Evolutionary conservation across 495 filamentous ascomycete species (phyloP).

Genomic region (Neurospora sp.): DNA sequence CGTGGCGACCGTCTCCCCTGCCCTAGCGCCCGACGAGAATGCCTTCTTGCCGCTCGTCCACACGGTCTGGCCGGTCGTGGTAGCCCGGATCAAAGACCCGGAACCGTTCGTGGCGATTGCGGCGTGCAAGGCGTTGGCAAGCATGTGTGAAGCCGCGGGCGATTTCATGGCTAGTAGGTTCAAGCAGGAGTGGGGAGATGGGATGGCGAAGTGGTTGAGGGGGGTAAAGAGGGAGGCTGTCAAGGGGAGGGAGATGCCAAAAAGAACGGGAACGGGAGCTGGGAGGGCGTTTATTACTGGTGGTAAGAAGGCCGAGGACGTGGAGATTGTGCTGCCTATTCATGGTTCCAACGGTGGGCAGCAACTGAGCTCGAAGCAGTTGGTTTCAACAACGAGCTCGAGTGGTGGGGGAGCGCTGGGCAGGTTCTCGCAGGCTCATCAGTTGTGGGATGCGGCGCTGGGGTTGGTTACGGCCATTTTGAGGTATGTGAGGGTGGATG

Average conservation of each 20-base stretch:
- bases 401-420: slow-evolving; percentile 26
- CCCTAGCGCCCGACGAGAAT: slow-evolving; percentile 63
- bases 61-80: slow-evolving; percentile 74
- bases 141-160: slow-evolving; percentile 56
- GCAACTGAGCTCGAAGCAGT: slow-evolving; percentile 15
- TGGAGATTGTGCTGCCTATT: slow-evolving; percentile 21
- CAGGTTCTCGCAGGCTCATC: slow-evolving; percentile 40
- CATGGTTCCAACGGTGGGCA: neutral
- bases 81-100: slow-evolving; percentile 59
- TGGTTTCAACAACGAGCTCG: slow-evolving; percentile 15
- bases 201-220: slow-evolving; percentile 34
- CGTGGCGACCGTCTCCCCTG: slow-evolving; percentile 54
- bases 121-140: slow-evolving; percentile 54
- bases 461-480: slow-evolving; percentile 44
- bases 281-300: slow-evolving; percentile 10
- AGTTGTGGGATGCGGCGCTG: slow-evolving; percentile 51
- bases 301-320: neutral
- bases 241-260: slow-evolving; percentile 24
- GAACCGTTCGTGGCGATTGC: slow-evolving; percentile 66
- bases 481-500: slow-evolving; percentile 45
- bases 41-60: slow-evolving; percentile 82
- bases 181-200: slow-evolving; percentile 54
- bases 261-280: slow-evolving; percentile 21
- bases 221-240: slow-evolving; percentile 22
- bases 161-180: slow-evolving; percentile 71